These are phyloP conservation scores for Spirogloea muscicola DNA, from an alignment of 139 green algal species.

Conservation along the genomic window DNA sequence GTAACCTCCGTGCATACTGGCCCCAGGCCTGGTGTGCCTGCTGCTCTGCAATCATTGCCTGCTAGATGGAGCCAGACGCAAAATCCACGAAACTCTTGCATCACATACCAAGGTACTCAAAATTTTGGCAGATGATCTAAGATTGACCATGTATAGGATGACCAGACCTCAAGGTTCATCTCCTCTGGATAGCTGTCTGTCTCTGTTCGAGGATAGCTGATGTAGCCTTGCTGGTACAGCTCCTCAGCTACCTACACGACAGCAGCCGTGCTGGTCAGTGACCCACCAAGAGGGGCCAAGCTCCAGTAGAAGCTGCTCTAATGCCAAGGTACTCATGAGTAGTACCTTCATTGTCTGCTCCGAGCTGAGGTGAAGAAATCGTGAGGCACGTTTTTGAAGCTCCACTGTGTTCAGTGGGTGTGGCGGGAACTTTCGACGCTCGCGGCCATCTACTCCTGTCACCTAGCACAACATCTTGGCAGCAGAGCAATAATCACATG, in stretches of 20 bases:
- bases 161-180: conserved; percentile 39
- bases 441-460: conserved; percentile 41
- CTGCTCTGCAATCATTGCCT: conserved; percentile 29
- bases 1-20: conserved; percentile 42
- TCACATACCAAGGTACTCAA: too few species aligned
- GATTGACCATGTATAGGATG: too few species aligned
- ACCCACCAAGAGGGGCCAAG: not conserved
- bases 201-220: conserved; percentile 95
- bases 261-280: too few species aligned
- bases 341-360: conserved; percentile 52
- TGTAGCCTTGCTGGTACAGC: conserved; percentile 91
- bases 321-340: too few species aligned
- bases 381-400: conserved; percentile 85
- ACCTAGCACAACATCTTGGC: conserved; percentile 54
- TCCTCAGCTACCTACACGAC: conserved; percentile 96
- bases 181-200: conserved; percentile 70
- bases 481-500: too few species aligned
- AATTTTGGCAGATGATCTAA: too few species aligned
- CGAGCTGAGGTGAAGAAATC: conserved; percentile 65
- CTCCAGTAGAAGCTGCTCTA: too few species aligned
- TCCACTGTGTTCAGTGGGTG: conserved; percentile 89
- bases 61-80: too few species aligned
- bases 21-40: conserved; percentile 44
- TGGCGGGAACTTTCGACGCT: conserved; percentile 63
- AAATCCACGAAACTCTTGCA: too few species aligned